Base-by-base conservation (phyloP, 257 asterid species). In the Avicennia marina region DNA sequence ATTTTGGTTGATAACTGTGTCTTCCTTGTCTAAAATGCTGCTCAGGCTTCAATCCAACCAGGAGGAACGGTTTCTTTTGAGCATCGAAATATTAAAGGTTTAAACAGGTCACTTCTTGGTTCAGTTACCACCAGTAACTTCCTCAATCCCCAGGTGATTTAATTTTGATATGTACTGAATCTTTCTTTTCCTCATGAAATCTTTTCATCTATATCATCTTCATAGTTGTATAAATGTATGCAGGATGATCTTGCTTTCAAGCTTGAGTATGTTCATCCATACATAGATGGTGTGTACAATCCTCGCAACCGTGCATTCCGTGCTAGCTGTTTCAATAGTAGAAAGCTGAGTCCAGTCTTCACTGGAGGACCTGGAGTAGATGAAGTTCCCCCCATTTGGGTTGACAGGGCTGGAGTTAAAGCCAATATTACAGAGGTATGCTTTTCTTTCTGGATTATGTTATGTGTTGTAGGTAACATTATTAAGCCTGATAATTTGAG, bases 61-160 rank as follows among this genome's bases (percentile, higher is more conserved):
- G 97, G 99, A 59, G 99, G 99, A 62, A 82, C 97, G 46, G 95
- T 93, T 62, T 93, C 99, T 43, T 93, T 89, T 62, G 99, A 93
- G 79, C 97, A 93, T 74, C 78, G 99, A 33, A 93, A 93, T 63
- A 77, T 93, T 66, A 75, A 81, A 15, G 99, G 99, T 33, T 62
- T 93, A 69, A 93, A 93, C 67, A 83, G 99, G 75, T 93, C 99
- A 41, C 75, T 93, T 66, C 91, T 82, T 69, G 99, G 97, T 71
- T 76, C 97, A 44, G 97, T 93, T 60, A 89, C 94, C 69, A 89
- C 97, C 46, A 82, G 95, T 84, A 93, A 93, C 77, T 89, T 89
- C 75, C 81, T 93, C 58, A 89, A 89, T 73, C 99, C 99, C 33
- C 99, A 89, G 96, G 99, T 86, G 42, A 58, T 44, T 53, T 56